phyloP scores from a whole-genome alignment of 306 rosid species.

The Fragaria vesca region DNA sequence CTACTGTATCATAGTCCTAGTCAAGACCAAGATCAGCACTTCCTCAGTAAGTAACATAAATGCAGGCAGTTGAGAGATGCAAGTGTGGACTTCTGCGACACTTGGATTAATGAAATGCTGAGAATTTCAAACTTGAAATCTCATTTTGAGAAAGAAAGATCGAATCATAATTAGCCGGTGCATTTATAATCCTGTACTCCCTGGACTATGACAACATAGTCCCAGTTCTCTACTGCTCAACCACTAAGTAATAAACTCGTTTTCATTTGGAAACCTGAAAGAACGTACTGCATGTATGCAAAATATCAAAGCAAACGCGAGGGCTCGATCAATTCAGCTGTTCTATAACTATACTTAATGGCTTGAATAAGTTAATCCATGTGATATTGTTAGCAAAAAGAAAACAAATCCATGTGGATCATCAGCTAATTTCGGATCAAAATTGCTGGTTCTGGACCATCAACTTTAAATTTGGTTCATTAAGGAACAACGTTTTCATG shows the following conservation, averaged over 20 bases:
- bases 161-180: slow-evolving; percentile 31
- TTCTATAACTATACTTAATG: neutral
- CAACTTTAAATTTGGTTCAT: neutral
- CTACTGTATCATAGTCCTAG: neutral
- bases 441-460: neutral
- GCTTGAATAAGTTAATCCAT: neutral
- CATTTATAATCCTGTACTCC: slow-evolving; percentile 35
- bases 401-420: neutral
- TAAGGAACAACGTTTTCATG: neutral
- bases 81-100: neutral
- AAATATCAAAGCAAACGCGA: neutral
- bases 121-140: slow-evolving; percentile 36
- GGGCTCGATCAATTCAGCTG: neutral
- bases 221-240: slow-evolving; percentile 5
- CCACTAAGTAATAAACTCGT: neutral
- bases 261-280: neutral
- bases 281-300: neutral
- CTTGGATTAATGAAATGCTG: slow-evolving; percentile 20
- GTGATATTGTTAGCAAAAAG: neutral
- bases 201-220: neutral
- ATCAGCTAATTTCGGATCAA: neutral
- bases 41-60: slow-evolving; percentile 23
- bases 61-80: slow-evolving; percentile 39
- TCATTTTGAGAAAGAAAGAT: slow-evolving; percentile 18
- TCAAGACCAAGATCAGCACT: neutral